Percentiles rank a stretch among this genome's conserved stretches.
Conservation (phyloP, 768 basidiomycete species). For the Lentinula edodes region DNA sequence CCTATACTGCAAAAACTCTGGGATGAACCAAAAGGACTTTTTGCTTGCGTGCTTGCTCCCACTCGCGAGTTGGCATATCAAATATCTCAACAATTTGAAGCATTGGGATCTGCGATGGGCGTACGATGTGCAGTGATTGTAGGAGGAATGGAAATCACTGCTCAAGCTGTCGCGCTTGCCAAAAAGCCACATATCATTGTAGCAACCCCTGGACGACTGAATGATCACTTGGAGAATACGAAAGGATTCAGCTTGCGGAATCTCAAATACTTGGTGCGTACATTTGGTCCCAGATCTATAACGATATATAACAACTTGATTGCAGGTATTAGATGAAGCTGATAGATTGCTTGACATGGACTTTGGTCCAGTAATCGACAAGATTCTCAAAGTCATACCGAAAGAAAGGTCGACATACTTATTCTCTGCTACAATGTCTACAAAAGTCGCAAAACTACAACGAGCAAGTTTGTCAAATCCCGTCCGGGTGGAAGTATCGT, state of each 20-base stretch:
- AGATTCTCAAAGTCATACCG: slow-evolving; percentile 61
- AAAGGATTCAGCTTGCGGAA: slow-evolving; percentile 6
- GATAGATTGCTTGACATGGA: slow-evolving; percentile 63
- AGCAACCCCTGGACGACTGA: slow-evolving; percentile 90
- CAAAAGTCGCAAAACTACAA: slow-evolving; percentile 64
- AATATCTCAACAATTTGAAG: slow-evolving; percentile 95
- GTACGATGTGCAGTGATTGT: slow-evolving; percentile 88
- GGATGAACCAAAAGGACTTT: slow-evolving; percentile 91
- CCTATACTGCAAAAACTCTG: slow-evolving; percentile 96
- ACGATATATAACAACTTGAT: slow-evolving; percentile 58
- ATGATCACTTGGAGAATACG: slow-evolving; percentile 55
- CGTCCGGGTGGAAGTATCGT: slow-evolving; percentile 55
- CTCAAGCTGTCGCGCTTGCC: slow-evolving; percentile 86
- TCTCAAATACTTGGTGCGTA: slow-evolving; percentile 4
- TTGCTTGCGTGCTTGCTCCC: slow-evolving; percentile 90
- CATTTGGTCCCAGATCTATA: too few species aligned
- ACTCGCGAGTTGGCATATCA: slow-evolving; percentile 98
- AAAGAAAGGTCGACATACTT: slow-evolving; percentile 60
- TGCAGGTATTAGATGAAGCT: slow-evolving; percentile 12
- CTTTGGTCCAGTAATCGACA: slow-evolving; percentile 62
- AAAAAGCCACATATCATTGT: slow-evolving; percentile 94
- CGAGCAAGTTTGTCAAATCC: slow-evolving; percentile 57
- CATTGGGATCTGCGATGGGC: slow-evolving; percentile 88
- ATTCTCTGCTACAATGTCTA: slow-evolving; percentile 72
- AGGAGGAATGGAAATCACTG: slow-evolving; percentile 82